Conservation (phyloP, 192 early-diverging fungal genomes). For the Cetraspora pellucida region DNA sequence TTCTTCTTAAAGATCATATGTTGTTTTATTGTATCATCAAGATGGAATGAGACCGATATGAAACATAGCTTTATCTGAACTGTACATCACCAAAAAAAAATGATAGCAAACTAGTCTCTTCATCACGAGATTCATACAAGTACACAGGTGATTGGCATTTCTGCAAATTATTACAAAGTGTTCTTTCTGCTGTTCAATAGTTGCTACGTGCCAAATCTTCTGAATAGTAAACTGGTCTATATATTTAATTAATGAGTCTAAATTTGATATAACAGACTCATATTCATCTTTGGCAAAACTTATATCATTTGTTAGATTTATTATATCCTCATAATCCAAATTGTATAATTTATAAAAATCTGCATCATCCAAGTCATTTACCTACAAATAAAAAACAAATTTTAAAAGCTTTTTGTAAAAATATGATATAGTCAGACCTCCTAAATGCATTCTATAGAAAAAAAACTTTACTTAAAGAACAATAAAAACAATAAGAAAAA, state of each 20-base stretch:
- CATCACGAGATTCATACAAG: neutral
- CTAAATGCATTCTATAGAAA: neutral
- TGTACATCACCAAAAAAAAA: neutral
- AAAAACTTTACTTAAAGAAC: neutral
- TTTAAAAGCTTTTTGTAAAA: too few relatives aligned
- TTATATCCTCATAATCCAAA: too few relatives aligned
- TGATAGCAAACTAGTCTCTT: neutral
- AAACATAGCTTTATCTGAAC: neutral
- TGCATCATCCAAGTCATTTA: too few relatives aligned
- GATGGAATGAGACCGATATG: neutral
- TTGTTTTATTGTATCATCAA: neutral
- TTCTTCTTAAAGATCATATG: neutral
- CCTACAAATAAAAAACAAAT: too few relatives aligned
- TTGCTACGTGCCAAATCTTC: neutral
- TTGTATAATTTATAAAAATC: too few relatives aligned
- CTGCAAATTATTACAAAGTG: neutral
- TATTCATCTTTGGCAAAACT: too few relatives aligned
- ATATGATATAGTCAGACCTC: neutral
- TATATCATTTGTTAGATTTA: too few relatives aligned
- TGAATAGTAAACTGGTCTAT: neutral
- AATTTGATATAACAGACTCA: too few relatives aligned
- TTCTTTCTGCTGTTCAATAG: neutral
- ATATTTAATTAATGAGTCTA: neutral
- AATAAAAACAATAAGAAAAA: too few relatives aligned
- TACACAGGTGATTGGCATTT: conserved; percentile 3